A percentile compares a stretch with the other conserved stretches of the same genome.
Evolutionary conservation across 768 basidiomycete species (phyloP).

Genomic region (Boletus reticulatus): DNA sequence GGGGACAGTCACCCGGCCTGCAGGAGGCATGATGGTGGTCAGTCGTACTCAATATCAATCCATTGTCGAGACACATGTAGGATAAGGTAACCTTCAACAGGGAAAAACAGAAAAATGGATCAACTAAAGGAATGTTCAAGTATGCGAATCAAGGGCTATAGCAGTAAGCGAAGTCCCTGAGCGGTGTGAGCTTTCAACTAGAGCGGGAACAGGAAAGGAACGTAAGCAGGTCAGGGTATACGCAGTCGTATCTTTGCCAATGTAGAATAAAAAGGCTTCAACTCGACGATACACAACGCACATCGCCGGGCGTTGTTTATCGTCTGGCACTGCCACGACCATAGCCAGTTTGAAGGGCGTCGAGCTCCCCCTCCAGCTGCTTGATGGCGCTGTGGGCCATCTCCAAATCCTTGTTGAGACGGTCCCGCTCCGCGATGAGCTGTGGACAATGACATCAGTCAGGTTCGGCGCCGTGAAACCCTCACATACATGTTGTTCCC

Average conservation of each 20-base stretch:
- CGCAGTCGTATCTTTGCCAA: conserved; percentile 9
- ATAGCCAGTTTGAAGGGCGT: conserved; percentile 84
- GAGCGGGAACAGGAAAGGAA: conserved; percentile 18
- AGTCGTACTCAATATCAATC: not conserved
- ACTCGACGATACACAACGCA: not conserved
- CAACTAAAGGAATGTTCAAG: conserved; percentile 28
- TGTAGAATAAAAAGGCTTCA: conserved; percentile 1
- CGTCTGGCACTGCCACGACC: conserved; percentile 55
- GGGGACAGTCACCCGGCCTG: too few relatives aligned
- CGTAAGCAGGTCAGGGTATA: conserved; percentile 27
- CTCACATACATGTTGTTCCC: conserved; percentile 91
- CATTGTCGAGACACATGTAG: conserved; percentile 15
- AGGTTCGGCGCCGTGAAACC: not conserved
- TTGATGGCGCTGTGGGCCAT: conserved; percentile 90
- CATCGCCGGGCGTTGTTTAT: conserved; percentile 6
- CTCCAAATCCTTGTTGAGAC: conserved; percentile 99
- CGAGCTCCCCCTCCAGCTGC: conserved; percentile 84
- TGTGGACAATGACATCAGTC: conserved; percentile 33
- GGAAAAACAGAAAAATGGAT: conserved; percentile 3
- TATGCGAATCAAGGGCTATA: not conserved
- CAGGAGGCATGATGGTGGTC: too few relatives aligned
- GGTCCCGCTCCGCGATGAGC: conserved; percentile 98
- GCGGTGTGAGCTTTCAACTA: conserved; percentile 1
- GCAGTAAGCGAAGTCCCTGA: not conserved
- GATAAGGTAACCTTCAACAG: conserved; percentile 13